Percentiles rank a stretch among this genome's conserved stretches.
phyloP scores from a whole-genome alignment of 768 basidiomycete genomes.

The Leucogyrophana mollusca region DNA sequence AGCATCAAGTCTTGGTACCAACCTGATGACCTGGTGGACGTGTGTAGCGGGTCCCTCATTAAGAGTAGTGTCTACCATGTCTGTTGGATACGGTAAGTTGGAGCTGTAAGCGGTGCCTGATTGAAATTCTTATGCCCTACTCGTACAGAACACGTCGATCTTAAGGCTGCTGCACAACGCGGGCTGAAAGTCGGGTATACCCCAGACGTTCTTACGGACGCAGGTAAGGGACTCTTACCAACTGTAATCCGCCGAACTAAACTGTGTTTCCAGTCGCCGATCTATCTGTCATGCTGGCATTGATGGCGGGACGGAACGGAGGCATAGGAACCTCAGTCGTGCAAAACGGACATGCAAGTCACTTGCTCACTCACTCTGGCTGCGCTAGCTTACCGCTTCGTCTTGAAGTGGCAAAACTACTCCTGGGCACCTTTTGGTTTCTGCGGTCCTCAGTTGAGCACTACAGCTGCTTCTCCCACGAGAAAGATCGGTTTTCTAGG shows the following conservation, averaged over 20 bases:
- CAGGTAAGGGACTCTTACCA: constrained; percentile 48
- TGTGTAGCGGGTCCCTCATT: constrained; percentile 67
- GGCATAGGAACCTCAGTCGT: constrained; percentile 65
- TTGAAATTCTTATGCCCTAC: not conserved
- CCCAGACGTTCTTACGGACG: constrained; percentile 90
- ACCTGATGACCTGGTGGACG: constrained; percentile 1
- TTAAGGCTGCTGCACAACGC: constrained; percentile 55
- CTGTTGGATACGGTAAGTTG: constrained; percentile 77
- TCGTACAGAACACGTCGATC: constrained; percentile 76
- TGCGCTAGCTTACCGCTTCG: not conserved
- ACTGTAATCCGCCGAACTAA: not conserved
- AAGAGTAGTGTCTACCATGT: constrained; percentile 89
- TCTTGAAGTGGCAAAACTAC: constrained; percentile 69
- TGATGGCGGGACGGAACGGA: constrained; percentile 90
- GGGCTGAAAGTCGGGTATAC: constrained; percentile 84
- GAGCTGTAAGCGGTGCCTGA: not conserved
- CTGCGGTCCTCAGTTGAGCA: constrained; percentile 80
- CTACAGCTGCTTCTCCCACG: constrained; percentile 43
- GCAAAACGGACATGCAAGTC: constrained; percentile 61
- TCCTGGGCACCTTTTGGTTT: constrained; percentile 83
- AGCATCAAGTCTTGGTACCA: not conserved
- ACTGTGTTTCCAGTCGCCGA: constrained; percentile 74
- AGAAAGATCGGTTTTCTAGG: constrained; percentile 90
- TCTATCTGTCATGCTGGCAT: constrained; percentile 80
- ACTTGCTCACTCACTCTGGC: not conserved